Percentiles rank a stretch among this genome's conserved stretches.
Conservation (phyloP, 148 eudicot genomes). For the Polygonum aviculare region DNA sequence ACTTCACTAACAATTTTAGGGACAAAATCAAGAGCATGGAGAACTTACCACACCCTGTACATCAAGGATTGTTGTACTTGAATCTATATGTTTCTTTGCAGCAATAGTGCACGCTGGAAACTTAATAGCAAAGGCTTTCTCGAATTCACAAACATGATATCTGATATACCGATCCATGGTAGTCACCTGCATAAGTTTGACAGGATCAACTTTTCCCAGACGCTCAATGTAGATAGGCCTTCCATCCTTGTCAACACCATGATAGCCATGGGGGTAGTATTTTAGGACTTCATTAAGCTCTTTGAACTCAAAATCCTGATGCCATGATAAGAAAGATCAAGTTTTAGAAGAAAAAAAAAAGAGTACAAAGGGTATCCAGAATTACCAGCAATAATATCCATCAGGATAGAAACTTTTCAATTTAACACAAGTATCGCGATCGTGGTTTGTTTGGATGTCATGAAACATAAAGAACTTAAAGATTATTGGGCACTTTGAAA, state of each 20-base stretch:
- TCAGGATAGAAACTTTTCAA: background rate
- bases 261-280: slow-evolving; percentile 94
- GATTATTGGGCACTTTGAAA: too few species aligned
- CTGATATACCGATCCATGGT: slow-evolving; percentile 80
- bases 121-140: slow-evolving; percentile 69
- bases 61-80: slow-evolving; percentile 91
- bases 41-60: slow-evolving; percentile 93
- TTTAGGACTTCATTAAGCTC: slow-evolving; percentile 73
- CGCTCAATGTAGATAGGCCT: slow-evolving; percentile 87
- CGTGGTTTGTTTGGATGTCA: too few species aligned
- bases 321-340: slow-evolving; percentile 10
- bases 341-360: background rate
- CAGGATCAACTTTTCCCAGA: slow-evolving; percentile 81
- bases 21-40: background rate
- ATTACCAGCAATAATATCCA: background rate
- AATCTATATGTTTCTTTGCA: slow-evolving; percentile 80
- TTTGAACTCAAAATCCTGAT: slow-evolving; percentile 77
- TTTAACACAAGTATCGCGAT: background rate
- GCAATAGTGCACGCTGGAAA: slow-evolving; percentile 90
- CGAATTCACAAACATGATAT: slow-evolving; percentile 85
- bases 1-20: background rate
- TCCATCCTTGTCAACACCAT: slow-evolving; percentile 91
- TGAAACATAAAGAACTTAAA: too few species aligned
- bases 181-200: slow-evolving; percentile 89
- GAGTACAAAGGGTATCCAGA: background rate